These are phyloP conservation scores for Pythium insidiosum DNA, from an alignment of 352 stramenopile species.

Conservation along the genomic window DNA sequence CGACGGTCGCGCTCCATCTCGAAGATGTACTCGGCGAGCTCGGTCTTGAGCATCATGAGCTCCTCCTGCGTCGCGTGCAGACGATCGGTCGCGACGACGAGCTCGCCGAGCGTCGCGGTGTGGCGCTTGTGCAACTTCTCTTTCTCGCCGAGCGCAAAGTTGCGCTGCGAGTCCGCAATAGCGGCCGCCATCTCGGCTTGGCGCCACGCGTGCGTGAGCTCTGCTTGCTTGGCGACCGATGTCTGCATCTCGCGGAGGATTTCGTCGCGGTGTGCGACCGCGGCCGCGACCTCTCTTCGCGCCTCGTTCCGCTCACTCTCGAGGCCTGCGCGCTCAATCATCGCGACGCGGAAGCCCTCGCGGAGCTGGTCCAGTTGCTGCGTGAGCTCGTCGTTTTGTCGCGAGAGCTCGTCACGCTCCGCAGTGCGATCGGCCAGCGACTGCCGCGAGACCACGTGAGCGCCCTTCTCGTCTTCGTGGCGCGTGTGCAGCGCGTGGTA, in stretches of 20 bases:
- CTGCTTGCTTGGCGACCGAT: slow-evolving; percentile 34
- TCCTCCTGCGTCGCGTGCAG: slow-evolving; percentile 39
- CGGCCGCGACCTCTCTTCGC: slow-evolving; percentile 15
- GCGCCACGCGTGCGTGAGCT: slow-evolving; percentile 38
- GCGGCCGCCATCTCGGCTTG: slow-evolving; percentile 43
- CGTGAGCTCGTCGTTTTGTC: slow-evolving; percentile 6
- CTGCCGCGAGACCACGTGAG: slow-evolving; percentile 7
- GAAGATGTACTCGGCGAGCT: slow-evolving; percentile 60
- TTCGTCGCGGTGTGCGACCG: slow-evolving; percentile 40
- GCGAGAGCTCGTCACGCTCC: slow-evolving; percentile 3
- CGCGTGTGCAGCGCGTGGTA: slow-evolving; percentile 23
- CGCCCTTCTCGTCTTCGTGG: slow-evolving; percentile 42
- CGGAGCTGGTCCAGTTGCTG: slow-evolving; percentile 8
- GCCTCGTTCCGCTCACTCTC: slow-evolving; percentile 20
- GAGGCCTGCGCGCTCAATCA: slow-evolving; percentile 23
- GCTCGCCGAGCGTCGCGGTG: slow-evolving; percentile 29
- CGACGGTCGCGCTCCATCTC: slow-evolving; percentile 44
- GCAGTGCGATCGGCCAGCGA: slow-evolving; percentile 1
- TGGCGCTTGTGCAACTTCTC: slow-evolving; percentile 40
- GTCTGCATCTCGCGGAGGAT: slow-evolving; percentile 35
- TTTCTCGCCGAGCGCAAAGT: slow-evolving; percentile 49
- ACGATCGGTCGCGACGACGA: slow-evolving; percentile 31
- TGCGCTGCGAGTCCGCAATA: slow-evolving; percentile 60
- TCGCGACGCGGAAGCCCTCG: slow-evolving; percentile 12
- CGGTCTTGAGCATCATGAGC: slow-evolving; percentile 45